Conservation (phyloP, 2,329 filamentous ascomycete genomes). For the Pyrenophora graminea region DNA sequence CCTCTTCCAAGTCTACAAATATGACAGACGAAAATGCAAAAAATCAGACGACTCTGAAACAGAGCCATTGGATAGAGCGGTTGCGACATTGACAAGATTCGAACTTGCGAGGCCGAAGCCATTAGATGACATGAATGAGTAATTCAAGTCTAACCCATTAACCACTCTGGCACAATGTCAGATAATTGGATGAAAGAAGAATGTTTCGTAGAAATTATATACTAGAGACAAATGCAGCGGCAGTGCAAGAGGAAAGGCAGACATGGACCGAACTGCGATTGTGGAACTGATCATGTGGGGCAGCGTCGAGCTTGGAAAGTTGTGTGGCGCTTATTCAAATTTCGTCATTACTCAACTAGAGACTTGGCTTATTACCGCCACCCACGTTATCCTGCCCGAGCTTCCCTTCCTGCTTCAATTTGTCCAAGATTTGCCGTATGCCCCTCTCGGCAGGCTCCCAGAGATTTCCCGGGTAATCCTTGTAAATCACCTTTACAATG, state of each 20-base stretch:
- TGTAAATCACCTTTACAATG: slow-evolving; percentile 86
- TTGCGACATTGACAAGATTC: slow-evolving; percentile 41
- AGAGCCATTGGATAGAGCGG: not conserved
- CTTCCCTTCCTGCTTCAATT: slow-evolving; percentile 75
- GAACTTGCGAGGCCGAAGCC: slow-evolving; percentile 49
- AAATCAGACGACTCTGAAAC: not conserved
- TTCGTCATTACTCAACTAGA: slow-evolving; percentile 22
- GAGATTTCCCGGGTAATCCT: slow-evolving; percentile 73
- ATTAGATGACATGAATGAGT: slow-evolving; percentile 45
- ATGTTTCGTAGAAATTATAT: not conserved
- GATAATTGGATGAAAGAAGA: slow-evolving; percentile 9
- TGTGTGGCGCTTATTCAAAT: not conserved
- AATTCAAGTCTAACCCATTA: slow-evolving; percentile 51
- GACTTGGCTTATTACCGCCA: slow-evolving; percentile 37
- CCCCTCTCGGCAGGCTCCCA: slow-evolving; percentile 77
- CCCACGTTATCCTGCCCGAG: slow-evolving; percentile 53
- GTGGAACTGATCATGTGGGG: not conserved
- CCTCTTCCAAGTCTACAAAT: no score
- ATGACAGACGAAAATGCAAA: not conserved
- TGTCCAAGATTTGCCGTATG: slow-evolving; percentile 76
- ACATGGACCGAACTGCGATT: no score
- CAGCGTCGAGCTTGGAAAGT: not conserved
- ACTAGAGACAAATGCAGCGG: no score
- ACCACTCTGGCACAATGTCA: slow-evolving; percentile 48
- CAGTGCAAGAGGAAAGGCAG: no score